Percentiles rank a stretch among this genome's conserved stretches.
phyloP scores from a whole-genome alignment of 352 stramenopile species.

The Albugo candida region DNA sequence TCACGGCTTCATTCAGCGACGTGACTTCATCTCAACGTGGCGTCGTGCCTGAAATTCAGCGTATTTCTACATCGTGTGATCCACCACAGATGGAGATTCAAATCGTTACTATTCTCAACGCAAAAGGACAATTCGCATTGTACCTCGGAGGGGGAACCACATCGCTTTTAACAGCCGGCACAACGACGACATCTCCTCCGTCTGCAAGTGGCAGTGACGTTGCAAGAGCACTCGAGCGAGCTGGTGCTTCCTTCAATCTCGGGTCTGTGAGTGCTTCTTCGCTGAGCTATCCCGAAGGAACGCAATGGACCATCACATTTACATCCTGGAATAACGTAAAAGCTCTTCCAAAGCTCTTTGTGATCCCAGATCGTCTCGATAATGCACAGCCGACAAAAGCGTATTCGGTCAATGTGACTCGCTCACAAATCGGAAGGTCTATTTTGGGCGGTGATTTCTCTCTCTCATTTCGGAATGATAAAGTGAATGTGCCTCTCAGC shows the following conservation, averaged over 20 bases:
- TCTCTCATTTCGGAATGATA: slow-evolving; percentile 60
- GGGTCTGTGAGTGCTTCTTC: slow-evolving; percentile 29
- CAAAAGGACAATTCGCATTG: slow-evolving; percentile 46
- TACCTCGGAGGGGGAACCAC: slow-evolving; percentile 46
- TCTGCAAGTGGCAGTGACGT: slow-evolving; percentile 19
- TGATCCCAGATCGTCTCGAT: slow-evolving; percentile 33
- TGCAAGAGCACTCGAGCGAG: slow-evolving; percentile 29
- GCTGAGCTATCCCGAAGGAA: slow-evolving; percentile 18
- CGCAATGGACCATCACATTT: slow-evolving; percentile 55
- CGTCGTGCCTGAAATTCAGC: slow-evolving; percentile 77
- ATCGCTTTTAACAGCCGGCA: slow-evolving; percentile 21
- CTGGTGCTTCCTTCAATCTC: slow-evolving; percentile 10
- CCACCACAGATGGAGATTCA: slow-evolving; percentile 50
- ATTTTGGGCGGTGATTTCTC: slow-evolving; percentile 65
- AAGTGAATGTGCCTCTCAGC: slow-evolving; percentile 28
- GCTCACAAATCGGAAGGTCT: slow-evolving; percentile 20
- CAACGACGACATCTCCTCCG: not conserved
- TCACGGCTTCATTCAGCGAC: slow-evolving; percentile 8
- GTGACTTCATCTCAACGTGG: no score
- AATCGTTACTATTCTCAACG: slow-evolving; percentile 31
- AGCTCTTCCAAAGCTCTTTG: slow-evolving; percentile 14
- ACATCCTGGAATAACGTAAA: slow-evolving; percentile 22
- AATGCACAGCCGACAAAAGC: slow-evolving; percentile 22
- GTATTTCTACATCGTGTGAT: slow-evolving; percentile 62
- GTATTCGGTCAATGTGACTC: slow-evolving; percentile 29